Conservation (phyloP, 164 flowering plant genomes). For the Vitis cinerea region DNA sequence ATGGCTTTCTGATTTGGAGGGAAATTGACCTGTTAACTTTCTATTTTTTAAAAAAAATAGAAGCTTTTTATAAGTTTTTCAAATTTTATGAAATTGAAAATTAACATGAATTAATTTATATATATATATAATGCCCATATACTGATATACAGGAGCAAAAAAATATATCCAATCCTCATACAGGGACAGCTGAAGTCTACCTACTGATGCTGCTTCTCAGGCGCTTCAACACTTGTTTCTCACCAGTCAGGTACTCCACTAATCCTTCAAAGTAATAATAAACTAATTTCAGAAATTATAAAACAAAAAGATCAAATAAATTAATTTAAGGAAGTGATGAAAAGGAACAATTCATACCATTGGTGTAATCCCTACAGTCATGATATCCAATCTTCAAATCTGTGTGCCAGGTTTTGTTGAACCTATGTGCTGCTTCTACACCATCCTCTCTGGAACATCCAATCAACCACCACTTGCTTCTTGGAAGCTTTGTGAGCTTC, state of each 20-base stretch:
- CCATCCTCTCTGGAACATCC: constrained; percentile 44
- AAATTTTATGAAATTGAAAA: too few species aligned
- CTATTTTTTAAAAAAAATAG: too few species aligned
- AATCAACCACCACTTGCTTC: constrained; percentile 60
- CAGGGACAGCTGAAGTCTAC: too few species aligned
- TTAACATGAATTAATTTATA: too few species aligned
- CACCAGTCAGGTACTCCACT: constrained; percentile 69
- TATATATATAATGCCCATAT: too few species aligned
- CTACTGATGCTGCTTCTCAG: constrained; percentile 24
- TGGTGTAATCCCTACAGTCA: constrained; percentile 75
- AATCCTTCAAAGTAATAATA: constrained; percentile 37
- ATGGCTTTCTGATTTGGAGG: too few species aligned
- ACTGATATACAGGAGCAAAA: too few species aligned
- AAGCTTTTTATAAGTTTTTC: too few species aligned
- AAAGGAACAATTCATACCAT: constrained; percentile 36
- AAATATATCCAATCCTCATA: too few species aligned
- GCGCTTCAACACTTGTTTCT: constrained; percentile 48
- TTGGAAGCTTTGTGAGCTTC: constrained; percentile 59
- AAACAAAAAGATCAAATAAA: background rate
- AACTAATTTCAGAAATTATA: background rate
- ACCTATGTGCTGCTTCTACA: constrained; percentile 32
- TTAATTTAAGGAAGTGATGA: too few species aligned
- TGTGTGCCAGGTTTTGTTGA: constrained; percentile 55
- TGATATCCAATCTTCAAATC: constrained; percentile 58
- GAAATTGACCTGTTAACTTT: too few species aligned